Conservation (phyloP, 2,329 filamentous ascomycete species). For the Ophiostoma australiae region DNA sequence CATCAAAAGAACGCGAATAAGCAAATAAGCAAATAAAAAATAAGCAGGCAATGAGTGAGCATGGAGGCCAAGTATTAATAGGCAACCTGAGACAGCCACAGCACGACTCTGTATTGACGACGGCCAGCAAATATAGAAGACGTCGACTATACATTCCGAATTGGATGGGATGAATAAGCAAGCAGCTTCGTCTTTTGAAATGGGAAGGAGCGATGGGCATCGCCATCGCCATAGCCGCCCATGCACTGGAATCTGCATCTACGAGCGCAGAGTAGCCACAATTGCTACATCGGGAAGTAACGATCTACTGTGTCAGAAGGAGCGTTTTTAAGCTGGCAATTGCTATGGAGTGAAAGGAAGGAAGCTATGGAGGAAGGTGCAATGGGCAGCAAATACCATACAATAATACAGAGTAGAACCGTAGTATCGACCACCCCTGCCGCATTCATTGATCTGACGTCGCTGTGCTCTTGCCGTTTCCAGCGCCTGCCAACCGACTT, state of each 20-base stretch:
- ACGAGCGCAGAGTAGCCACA: background rate
- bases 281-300: background rate
- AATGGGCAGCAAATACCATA: no score
- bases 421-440: background rate
- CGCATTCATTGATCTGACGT: conserved; percentile 1
- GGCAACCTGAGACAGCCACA: background rate
- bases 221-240: background rate
- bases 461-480: conserved; percentile 5
- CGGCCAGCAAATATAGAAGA: no score
- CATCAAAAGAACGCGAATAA: background rate
- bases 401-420: no score
- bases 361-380: no score
- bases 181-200: background rate
- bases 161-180: background rate
- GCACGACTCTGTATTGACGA: no score
- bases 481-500: background rate
- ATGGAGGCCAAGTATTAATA: background rate
- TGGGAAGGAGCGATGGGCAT: background rate
- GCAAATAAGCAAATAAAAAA: background rate
- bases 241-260: background rate
- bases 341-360: no score
- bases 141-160: background rate
- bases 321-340: background rate
- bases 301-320: background rate
- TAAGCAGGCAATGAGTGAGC: background rate